phyloP scores from a whole-genome alignment of 1,284 basidiomycete genomes.

The Kwoniella shivajii region DNA sequence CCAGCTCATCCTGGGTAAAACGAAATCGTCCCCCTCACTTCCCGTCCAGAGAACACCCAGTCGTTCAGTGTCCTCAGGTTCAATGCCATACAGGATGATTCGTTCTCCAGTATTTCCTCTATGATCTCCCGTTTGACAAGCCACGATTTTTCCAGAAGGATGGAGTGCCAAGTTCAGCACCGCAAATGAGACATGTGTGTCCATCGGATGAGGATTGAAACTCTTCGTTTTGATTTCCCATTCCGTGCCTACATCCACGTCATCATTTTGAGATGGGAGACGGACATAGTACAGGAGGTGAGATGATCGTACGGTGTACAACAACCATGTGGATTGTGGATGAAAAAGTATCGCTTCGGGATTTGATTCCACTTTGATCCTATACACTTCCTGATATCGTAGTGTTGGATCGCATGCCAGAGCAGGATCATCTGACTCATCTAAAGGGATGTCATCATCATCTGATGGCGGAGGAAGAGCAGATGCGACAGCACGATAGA shows the following conservation, averaged over 20 bases:
- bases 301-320: conserved; percentile 46
- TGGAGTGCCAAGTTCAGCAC: conserved; percentile 62
- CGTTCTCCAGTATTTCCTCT: conserved; percentile 43
- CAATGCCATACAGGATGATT: conserved; percentile 43
- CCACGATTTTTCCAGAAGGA: conserved; percentile 47
- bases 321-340: conserved; percentile 30
- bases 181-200: conserved; percentile 58
- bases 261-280: conserved; percentile 13
- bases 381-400: conserved; percentile 35
- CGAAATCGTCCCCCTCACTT: conserved; percentile 47
- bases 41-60: conserved; percentile 50
- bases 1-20: conserved; percentile 53
- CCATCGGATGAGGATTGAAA: conserved; percentile 52
- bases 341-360: conserved; percentile 52
- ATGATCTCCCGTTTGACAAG: conserved; percentile 54
- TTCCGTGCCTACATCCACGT: not conserved
- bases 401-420: conserved; percentile 44
- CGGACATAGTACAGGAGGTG: conserved; percentile 41
- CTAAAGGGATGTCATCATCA: conserved; percentile 32
- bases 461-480: conserved; percentile 7
- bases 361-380: conserved; percentile 40
- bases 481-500: conserved; percentile 36
- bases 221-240: conserved; percentile 37
- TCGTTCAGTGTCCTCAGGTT: conserved; percentile 42
- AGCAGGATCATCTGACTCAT: conserved; percentile 39